Percentiles rank a stretch among this genome's conserved stretches.
These are phyloP conservation scores for Hypocrella siamensis DNA, from an alignment of 2,329 filamentous ascomycete species.

Conservation along the genomic window DNA sequence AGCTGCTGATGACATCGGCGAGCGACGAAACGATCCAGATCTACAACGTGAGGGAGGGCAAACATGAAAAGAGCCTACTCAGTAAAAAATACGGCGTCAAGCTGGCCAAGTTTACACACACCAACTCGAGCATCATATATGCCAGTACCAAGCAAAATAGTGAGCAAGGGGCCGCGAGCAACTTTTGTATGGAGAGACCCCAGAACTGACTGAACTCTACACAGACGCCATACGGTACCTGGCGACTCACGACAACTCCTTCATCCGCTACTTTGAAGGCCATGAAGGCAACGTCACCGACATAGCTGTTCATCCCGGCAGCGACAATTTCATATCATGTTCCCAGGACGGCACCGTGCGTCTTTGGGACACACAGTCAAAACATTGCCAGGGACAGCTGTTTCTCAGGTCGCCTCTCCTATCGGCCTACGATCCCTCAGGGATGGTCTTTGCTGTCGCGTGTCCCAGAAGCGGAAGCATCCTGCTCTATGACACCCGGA, in stretches of 20 bases:
- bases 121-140: slow-evolving; percentile 81
- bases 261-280: slow-evolving; percentile 89
- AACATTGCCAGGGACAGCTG: slow-evolving; percentile 65
- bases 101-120: slow-evolving; percentile 86
- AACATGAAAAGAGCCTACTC: slow-evolving; percentile 73
- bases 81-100: slow-evolving; percentile 97
- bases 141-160: slow-evolving; percentile 90
- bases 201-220: too few species aligned
- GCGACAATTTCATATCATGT: slow-evolving; percentile 85
- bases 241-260: slow-evolving; percentile 88
- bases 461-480: slow-evolving; percentile 66
- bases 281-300: slow-evolving; percentile 76
- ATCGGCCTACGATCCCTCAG: slow-evolving; percentile 81
- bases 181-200: too few species aligned
- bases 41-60: slow-evolving; percentile 84
- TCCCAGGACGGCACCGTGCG: slow-evolving; percentile 81
- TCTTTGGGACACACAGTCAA: slow-evolving; percentile 75
- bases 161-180: too few species aligned
- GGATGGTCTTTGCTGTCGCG: slow-evolving; percentile 78
- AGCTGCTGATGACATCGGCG: slow-evolving; percentile 78
- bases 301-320: slow-evolving; percentile 68
- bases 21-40: slow-evolving; percentile 93
- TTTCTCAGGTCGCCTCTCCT: slow-evolving; percentile 70
- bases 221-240: slow-evolving; percentile 71
- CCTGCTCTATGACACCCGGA: slow-evolving; percentile 82